Evolutionary conservation across 2,329 filamentous ascomycete genomes (phyloP).

Genomic region (Alternaria triticimaculans): DNA sequence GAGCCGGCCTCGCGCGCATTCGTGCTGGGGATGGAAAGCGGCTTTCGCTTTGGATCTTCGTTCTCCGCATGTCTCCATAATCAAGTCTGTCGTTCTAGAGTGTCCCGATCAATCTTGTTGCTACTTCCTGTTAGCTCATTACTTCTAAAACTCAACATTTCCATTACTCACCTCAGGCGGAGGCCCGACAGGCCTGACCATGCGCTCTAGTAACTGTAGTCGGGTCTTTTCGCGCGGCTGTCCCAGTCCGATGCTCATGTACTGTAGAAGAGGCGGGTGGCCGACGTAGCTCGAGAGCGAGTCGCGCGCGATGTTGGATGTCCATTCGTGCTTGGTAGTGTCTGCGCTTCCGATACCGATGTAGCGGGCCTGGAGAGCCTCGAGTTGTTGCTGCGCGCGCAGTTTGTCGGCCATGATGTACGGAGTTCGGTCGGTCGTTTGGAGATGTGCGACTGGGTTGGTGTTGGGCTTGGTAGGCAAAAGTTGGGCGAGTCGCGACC

Average conservation of each 20-base stretch:
- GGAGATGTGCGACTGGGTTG: background rate
- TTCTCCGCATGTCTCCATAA: background rate
- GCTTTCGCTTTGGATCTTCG: slow-evolving; percentile 1
- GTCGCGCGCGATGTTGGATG: slow-evolving; percentile 93
- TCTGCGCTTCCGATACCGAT: slow-evolving; percentile 95
- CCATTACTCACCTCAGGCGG: slow-evolving; percentile 63
- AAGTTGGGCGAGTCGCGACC: slow-evolving; percentile 6
- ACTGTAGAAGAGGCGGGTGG: slow-evolving; percentile 85
- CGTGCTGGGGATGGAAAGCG: background rate
- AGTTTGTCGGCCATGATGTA: slow-evolving; percentile 84
- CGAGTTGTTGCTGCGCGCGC: slow-evolving; percentile 95
- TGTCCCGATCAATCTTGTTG: slow-evolving; percentile 27
- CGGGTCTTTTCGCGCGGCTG: slow-evolving; percentile 82
- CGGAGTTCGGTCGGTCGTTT: background rate
- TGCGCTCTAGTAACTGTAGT: slow-evolving; percentile 77
- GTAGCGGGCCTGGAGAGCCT: slow-evolving; percentile 94
- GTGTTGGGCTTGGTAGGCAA: background rate
- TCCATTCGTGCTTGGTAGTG: slow-evolving; percentile 97
- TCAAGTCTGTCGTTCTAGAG: background rate
- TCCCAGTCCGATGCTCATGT: slow-evolving; percentile 88
- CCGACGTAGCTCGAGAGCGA: slow-evolving; percentile 88
- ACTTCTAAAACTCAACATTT: background rate
- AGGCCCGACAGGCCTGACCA: slow-evolving; percentile 70
- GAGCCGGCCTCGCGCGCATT: slow-evolving; percentile 4
- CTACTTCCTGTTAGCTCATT: slow-evolving; percentile 16